These are phyloP conservation scores for Coemansia sp. DNA, from an alignment of 192 early-diverging fungal genomes.

Conservation along the genomic window DNA sequence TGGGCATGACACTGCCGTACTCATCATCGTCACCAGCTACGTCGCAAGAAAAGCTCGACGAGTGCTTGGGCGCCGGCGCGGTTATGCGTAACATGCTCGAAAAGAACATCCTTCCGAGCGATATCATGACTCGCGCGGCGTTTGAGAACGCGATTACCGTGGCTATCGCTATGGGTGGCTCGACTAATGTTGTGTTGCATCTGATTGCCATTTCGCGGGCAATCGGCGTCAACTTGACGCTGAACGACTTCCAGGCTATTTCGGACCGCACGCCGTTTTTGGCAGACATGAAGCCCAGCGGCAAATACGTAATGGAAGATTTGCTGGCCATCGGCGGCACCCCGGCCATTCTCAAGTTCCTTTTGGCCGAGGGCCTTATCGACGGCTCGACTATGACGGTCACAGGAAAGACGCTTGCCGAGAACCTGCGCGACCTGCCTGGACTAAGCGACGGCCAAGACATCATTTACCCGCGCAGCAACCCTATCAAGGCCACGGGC, in stretches of 20 bases:
- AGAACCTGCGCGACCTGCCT: constrained; percentile 83
- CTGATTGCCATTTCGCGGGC: constrained; percentile 87
- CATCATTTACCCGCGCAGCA: constrained; percentile 76
- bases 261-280: constrained; percentile 90
- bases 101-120: constrained; percentile 87
- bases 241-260: constrained; percentile 95
- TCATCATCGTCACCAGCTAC: constrained; percentile 92
- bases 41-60: constrained; percentile 82
- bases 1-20: constrained; percentile 98
- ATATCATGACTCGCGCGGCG: constrained; percentile 94
- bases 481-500: constrained; percentile 92
- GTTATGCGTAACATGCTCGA: constrained; percentile 90
- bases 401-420: constrained; percentile 93
- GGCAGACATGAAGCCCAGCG: constrained; percentile 97
- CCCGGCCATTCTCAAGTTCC: constrained; percentile 92
- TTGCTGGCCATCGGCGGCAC: constrained; percentile 90
- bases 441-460: constrained; percentile 76
- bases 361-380: constrained; percentile 79
- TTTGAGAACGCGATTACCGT: constrained; percentile 97
- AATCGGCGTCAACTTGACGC: constrained; percentile 75
- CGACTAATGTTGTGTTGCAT: constrained; percentile 97
- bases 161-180: constrained; percentile 93
- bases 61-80: constrained; percentile 81
- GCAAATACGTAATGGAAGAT: constrained; percentile 99
- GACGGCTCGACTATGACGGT: constrained; percentile 91